A percentile compares a stretch with the other conserved stretches of the same genome.
Evolutionary conservation across 2,329 filamentous ascomycete species (phyloP).

Genomic region (Neopestalotiopsis clavispora): DNA sequence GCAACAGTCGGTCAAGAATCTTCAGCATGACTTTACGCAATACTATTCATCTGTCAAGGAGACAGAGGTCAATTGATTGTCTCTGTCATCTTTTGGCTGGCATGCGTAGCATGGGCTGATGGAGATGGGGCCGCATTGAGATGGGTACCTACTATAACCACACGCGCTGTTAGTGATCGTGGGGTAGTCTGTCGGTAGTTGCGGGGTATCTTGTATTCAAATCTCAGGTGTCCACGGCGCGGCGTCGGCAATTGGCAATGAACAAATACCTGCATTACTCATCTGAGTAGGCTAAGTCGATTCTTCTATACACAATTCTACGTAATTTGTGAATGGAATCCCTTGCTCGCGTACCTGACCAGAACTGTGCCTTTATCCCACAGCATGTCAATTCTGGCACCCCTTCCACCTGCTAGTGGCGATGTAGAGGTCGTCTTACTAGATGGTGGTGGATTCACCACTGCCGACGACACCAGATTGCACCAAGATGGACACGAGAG

Average conservation of each 20-base stretch:
- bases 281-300: too few species aligned
- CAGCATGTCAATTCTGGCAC: neutral
- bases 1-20: neutral
- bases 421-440: conserved; percentile 2
- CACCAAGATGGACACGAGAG: neutral
- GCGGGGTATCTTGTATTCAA: neutral
- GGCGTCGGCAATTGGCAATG: neutral
- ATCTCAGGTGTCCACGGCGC: neutral
- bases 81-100: neutral
- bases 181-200: neutral
- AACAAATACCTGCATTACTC: too few species aligned
- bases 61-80: neutral
- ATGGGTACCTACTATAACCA: too few species aligned
- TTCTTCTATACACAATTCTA: too few species aligned
- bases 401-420: neutral
- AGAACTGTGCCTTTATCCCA: neutral
- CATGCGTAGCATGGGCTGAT: too few species aligned
- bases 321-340: neutral
- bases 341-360: neutral
- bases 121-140: too few species aligned
- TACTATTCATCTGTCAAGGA: neutral
- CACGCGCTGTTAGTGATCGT: neutral
- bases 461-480: conserved; percentile 6
- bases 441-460: conserved; percentile 11
- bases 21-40: neutral